Conservation (phyloP, 1,284 basidiomycete genomes). For the Hortiboletus rubellus region DNA sequence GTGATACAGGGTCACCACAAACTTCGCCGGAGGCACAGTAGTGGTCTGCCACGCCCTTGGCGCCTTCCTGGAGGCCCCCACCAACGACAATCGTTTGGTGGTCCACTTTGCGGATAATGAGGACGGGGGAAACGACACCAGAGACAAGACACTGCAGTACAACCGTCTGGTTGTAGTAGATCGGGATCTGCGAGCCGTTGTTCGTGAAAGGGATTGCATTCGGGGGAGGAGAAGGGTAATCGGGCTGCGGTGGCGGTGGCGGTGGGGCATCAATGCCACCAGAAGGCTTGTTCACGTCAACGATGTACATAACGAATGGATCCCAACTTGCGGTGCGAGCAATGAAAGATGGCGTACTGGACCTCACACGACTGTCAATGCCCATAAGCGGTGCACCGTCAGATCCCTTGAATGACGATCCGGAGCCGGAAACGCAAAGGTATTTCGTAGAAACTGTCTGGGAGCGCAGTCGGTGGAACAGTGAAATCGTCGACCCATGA, state of each 20-base stretch:
- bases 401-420: conserved; percentile 86
- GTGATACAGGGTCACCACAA: conserved; percentile 91
- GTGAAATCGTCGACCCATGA: conserved; percentile 92
- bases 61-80: conserved; percentile 79
- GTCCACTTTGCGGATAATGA: conserved; percentile 93
- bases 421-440: conserved; percentile 89
- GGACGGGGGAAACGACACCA: conserved; percentile 88
- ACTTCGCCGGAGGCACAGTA: conserved; percentile 83
- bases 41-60: conserved; percentile 80
- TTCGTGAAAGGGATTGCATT: conserved; percentile 84
- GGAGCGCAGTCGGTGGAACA: conserved; percentile 92
- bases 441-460: conserved; percentile 96
- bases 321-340: conserved; percentile 85
- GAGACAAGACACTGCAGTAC: conserved; percentile 94
- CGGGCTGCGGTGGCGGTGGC: conserved; percentile 75
- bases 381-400: conserved; percentile 85
- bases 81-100: conserved; percentile 89
- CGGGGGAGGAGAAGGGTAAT: conserved; percentile 85
- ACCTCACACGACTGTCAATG: conserved; percentile 68
- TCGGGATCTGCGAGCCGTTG: conserved; percentile 76
- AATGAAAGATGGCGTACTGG: conserved; percentile 79
- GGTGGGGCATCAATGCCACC: conserved; percentile 74
- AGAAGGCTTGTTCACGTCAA: conserved; percentile 80
- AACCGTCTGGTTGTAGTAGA: conserved; percentile 96
- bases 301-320: conserved; percentile 96